Conservation (phyloP, 2,329 filamentous ascomycete genomes). For the Talaromyces rugulosus region DNA sequence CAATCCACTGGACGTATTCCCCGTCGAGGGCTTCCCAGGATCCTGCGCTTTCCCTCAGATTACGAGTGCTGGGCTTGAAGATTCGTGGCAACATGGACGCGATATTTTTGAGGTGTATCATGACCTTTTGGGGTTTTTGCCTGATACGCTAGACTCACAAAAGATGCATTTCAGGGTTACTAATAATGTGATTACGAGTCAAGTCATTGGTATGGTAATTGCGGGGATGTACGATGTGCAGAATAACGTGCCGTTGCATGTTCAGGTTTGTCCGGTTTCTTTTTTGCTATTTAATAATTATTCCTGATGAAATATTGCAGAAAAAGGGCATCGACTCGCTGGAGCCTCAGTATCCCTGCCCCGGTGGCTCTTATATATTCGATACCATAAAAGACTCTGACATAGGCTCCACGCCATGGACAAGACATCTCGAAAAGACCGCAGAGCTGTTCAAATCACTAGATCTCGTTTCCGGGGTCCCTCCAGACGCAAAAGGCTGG, state of each 20-base stretch:
- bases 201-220: slow-evolving; percentile 72
- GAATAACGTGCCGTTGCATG: slow-evolving; percentile 43
- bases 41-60: slow-evolving; percentile 81
- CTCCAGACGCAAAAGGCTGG: slow-evolving; percentile 55
- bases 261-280: slow-evolving; percentile 38
- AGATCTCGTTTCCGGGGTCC: slow-evolving; percentile 65
- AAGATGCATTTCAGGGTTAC: slow-evolving; percentile 67
- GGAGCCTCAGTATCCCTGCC: slow-evolving; percentile 68
- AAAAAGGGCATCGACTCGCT: slow-evolving; percentile 60
- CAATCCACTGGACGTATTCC: slow-evolving; percentile 63
- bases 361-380: slow-evolving; percentile 45
- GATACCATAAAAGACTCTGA: slow-evolving; percentile 36
- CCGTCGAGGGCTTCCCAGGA: slow-evolving; percentile 63
- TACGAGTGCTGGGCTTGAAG: slow-evolving; percentile 64
- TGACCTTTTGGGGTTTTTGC: slow-evolving; percentile 64
- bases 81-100: slow-evolving; percentile 71
- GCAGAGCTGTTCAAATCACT: slow-evolving; percentile 54
- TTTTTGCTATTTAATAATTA: neutral
- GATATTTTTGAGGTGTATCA: slow-evolving; percentile 75
- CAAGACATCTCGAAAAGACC: slow-evolving; percentile 57
- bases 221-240: slow-evolving; percentile 59
- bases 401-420: slow-evolving; percentile 52
- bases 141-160: slow-evolving; percentile 41
- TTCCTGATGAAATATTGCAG: neutral
- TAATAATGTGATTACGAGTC: slow-evolving; percentile 76